Evolutionary conservation across 2,329 filamentous ascomycete species (phyloP).

Genomic region (Berkeleyomyces basicola): DNA sequence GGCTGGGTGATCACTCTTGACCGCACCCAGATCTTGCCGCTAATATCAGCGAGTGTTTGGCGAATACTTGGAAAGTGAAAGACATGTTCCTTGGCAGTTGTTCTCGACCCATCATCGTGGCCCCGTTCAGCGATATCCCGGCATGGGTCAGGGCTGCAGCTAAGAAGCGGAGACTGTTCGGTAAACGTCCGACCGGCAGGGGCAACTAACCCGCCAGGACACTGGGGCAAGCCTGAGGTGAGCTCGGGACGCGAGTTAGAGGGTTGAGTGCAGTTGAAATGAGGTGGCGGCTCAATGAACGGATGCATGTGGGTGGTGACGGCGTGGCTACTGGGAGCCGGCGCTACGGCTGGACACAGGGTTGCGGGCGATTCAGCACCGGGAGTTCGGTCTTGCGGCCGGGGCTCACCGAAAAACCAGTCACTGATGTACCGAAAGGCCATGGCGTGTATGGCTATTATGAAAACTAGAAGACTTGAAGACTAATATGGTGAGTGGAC

Average conservation of each 20-base stretch:
- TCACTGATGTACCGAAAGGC: not conserved
- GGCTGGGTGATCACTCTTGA: not conserved
- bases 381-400: not conserved
- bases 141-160: not conserved
- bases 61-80: not conserved
- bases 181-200: constrained; percentile 3
- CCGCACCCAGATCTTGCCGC: too few relatives aligned
- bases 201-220: not conserved
- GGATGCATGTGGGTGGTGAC: not conserved
- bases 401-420: not conserved
- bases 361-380: not conserved
- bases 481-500: not conserved
- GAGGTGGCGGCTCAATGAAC: not conserved
- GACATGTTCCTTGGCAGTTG: not conserved
- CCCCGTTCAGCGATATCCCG: not conserved
- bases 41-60: not conserved
- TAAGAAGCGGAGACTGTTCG: constrained; percentile 12
- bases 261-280: not conserved
- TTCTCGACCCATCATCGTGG: not conserved
- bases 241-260: not conserved
- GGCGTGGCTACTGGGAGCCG: not conserved
- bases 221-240: not conserved
- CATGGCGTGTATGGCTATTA: not conserved
- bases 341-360: not conserved
- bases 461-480: not conserved